A percentile compares a stretch with the other conserved stretches of the same genome.
These are phyloP conservation scores for Kodamaea derodonti DNA, from an alignment of 1,139 yeast genomes.

Conservation along the genomic window DNA sequence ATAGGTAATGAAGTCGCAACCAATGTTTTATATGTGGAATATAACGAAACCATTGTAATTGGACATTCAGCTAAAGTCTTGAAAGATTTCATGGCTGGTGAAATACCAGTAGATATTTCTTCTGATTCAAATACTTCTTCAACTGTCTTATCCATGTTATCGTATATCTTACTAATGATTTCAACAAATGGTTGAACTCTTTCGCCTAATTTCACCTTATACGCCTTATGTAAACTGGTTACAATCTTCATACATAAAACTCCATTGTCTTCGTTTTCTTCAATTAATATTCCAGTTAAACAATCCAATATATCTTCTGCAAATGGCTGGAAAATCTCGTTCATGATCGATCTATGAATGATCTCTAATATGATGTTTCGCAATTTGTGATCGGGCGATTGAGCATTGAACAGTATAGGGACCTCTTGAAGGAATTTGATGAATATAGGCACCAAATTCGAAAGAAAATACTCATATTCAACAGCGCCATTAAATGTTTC, in stretches of 20 bases:
- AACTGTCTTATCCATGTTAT: conserved; percentile 76
- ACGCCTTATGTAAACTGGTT: conserved; percentile 85
- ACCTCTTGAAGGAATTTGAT: conserved; percentile 57
- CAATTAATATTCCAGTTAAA: conserved; percentile 57
- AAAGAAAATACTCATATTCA: conserved; percentile 71
- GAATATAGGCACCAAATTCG: conserved; percentile 59
- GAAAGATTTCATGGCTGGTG: conserved; percentile 70
- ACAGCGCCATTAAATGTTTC: conserved; percentile 78
- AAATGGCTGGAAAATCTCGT: conserved; percentile 76
- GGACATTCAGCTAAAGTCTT: conserved; percentile 96
- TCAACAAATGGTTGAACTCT: conserved; percentile 79
- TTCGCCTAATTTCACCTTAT: conserved; percentile 62
- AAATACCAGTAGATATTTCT: conserved; percentile 26
- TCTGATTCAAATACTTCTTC: conserved; percentile 49
- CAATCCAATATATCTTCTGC: conserved; percentile 58
- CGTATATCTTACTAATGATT: conserved; percentile 72
- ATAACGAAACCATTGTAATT: conserved; percentile 88
- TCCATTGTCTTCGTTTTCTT: conserved; percentile 95
- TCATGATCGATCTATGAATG: conserved; percentile 76
- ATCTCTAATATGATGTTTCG: conserved; percentile 77
- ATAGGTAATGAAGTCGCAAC: conserved; percentile 68
- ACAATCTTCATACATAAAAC: conserved; percentile 85
- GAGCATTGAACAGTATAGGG: conserved; percentile 66
- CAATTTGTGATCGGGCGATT: conserved; percentile 67
- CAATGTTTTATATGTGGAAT: conserved; percentile 78